A percentile compares a stretch with the other conserved stretches of the same genome.
Conservation (phyloP, 805 yeast genomes). For the Pichia nanzhaoensis region DNA sequence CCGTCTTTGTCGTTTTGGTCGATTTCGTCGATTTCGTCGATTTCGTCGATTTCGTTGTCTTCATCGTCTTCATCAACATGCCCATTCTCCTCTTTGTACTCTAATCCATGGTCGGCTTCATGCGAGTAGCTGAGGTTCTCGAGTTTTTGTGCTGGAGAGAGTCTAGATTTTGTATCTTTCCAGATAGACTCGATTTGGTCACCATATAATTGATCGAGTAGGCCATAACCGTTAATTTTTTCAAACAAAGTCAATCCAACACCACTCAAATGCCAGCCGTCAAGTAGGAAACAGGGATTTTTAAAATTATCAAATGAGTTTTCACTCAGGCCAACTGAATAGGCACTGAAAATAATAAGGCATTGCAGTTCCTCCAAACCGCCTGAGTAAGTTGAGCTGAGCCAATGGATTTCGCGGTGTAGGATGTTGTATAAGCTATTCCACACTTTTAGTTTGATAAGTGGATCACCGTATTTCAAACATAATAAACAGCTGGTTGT, state of each 20-base stretch:
- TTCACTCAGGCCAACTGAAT: conserved; percentile 51
- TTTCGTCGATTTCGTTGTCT: neutral
- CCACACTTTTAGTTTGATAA: conserved; percentile 36
- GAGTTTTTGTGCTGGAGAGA: neutral
- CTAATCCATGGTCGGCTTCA: too few relatives aligned
- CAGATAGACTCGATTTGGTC: conserved; percentile 14
- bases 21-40: too few relatives aligned
- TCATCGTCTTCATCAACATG: neutral
- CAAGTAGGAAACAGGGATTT: conserved; percentile 31
- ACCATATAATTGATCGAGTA: conserved; percentile 26
- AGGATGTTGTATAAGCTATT: conserved; percentile 40
- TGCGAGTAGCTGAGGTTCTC: too few relatives aligned
- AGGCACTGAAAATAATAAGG: conserved; percentile 56
- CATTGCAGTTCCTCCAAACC: conserved; percentile 60
- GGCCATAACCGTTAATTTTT: conserved; percentile 43
- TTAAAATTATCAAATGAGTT: neutral
- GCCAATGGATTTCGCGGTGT: conserved; percentile 40
- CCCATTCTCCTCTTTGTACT: too few relatives aligned
- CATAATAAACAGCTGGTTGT: conserved; percentile 62
- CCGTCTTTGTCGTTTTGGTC: conserved; percentile 6
- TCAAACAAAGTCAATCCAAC: conserved; percentile 55
- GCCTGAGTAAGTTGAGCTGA: conserved; percentile 38
- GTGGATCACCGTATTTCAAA: conserved; percentile 41
- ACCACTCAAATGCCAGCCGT: conserved; percentile 66
- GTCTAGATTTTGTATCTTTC: conserved; percentile 2